Percentiles rank a stretch among this genome's conserved stretches.
Evolutionary conservation across 805 yeast species (phyloP).

Genomic region (Candida loeiensis): DNA sequence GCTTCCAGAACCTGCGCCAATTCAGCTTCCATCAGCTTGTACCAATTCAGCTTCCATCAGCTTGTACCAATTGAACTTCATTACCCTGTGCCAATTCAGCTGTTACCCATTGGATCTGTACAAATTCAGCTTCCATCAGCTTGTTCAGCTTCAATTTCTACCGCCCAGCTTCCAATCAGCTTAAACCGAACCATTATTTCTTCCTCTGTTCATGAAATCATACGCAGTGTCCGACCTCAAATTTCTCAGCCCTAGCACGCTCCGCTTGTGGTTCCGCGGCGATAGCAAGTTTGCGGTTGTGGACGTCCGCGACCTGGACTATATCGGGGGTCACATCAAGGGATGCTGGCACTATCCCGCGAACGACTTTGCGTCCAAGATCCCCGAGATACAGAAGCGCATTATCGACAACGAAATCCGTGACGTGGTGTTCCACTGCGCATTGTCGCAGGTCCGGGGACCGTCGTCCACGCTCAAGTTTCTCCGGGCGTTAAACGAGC

Average conservation of each 20-base stretch:
- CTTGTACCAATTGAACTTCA: no score
- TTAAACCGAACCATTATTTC: no score
- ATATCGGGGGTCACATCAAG: slow-evolving; percentile 70
- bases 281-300: slow-evolving; percentile 52
- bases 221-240: slow-evolving; percentile 39
- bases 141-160: no score
- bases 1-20: no score
- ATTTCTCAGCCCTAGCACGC: slow-evolving; percentile 43
- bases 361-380: slow-evolving; percentile 34
- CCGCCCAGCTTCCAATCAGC: no score
- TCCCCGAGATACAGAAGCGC: slow-evolving; percentile 36
- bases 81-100: no score
- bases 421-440: slow-evolving; percentile 84
- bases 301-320: slow-evolving; percentile 85
- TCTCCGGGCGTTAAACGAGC: slow-evolving; percentile 41
- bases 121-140: no score
- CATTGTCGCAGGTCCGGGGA: slow-evolving; percentile 86
- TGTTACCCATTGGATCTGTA: no score
- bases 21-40: no score
- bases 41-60: no score
- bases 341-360: slow-evolving; percentile 58
- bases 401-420: slow-evolving; percentile 31
- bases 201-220: slow-evolving; percentile 1
- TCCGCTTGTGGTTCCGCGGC: slow-evolving; percentile 46
- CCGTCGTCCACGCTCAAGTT: slow-evolving; percentile 77